Percentiles rank a stretch among this genome's conserved stretches.
Conservation (phyloP, 306 rosid genomes). For the Notholithocarpus densiflorus region DNA sequence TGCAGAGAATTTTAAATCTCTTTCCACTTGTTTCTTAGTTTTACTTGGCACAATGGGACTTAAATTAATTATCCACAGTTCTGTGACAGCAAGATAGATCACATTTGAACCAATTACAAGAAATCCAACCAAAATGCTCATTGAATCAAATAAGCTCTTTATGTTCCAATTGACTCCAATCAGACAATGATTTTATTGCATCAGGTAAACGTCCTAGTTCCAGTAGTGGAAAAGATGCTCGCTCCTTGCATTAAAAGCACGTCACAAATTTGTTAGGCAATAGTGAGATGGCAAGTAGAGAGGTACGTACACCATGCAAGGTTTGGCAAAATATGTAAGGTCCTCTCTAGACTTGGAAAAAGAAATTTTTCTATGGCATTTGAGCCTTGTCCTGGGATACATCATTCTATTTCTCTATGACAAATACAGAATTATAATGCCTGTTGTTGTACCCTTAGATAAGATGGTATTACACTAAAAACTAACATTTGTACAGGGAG, state of each 20-base stretch:
- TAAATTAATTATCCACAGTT: background rate
- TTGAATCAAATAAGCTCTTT: background rate
- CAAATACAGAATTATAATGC: background rate
- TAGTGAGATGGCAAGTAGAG: background rate
- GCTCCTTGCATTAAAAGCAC: background rate
- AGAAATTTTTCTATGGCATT: background rate
- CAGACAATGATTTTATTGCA: background rate
- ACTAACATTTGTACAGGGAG: background rate
- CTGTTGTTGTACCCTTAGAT: background rate
- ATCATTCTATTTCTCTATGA: background rate
- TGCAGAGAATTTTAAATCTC: background rate
- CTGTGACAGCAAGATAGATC: background rate
- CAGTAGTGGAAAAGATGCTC: background rate
- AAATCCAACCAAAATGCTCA: background rate
- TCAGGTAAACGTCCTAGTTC: background rate
- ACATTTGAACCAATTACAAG: background rate
- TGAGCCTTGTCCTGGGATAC: background rate
- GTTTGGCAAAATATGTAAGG: background rate
- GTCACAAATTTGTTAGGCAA: background rate
- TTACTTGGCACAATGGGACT: background rate
- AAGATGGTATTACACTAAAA: background rate
- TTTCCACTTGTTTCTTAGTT: background rate
- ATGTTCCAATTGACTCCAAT: background rate
- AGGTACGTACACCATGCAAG: background rate
- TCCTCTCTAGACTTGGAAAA: background rate